A percentile compares a stretch with the other conserved stretches of the same genome.
Evolutionary conservation across 441 rosid species (phyloP).

Genomic region (Pelargonium citronellum): DNA sequence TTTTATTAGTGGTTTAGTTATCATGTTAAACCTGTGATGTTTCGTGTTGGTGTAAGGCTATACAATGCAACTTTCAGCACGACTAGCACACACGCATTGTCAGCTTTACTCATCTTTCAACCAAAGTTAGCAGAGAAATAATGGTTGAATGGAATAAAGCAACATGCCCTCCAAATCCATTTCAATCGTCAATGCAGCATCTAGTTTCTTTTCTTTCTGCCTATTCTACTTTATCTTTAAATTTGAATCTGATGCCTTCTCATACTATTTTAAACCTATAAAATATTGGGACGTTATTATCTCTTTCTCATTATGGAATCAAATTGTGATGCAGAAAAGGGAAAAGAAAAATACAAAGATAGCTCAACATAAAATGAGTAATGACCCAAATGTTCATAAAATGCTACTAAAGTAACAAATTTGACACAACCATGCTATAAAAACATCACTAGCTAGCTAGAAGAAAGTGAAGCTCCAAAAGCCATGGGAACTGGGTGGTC

Average conservation of each 20-base stretch:
- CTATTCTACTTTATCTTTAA: neutral
- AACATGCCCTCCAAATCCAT: neutral
- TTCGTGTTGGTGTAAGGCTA: too few species aligned
- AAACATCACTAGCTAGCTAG: neutral
- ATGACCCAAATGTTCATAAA: neutral
- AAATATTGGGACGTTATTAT: neutral
- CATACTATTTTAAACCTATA: neutral
- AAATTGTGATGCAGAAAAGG: neutral
- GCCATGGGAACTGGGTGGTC: slow-evolving; percentile 28
- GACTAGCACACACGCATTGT: too few species aligned
- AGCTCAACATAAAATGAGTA: too few species aligned
- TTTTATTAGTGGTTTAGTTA: too few species aligned
- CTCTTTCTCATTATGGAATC: neutral
- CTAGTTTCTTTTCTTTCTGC: neutral
- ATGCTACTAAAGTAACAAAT: neutral
- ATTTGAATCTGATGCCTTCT: slow-evolving; percentile 1
- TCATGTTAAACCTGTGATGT: too few species aligned
- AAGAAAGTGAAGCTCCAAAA: neutral
- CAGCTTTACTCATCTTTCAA: neutral
- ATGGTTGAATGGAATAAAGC: slow-evolving; percentile 2
- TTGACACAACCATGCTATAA: slow-evolving; percentile 20
- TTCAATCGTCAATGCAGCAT: neutral
- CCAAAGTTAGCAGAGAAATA: neutral
- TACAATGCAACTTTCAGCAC: too few species aligned
- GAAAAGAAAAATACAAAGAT: neutral